Evolutionary conservation across 23 red algal species (phyloP), one percentile per base, ranked within the genome.

Genomic region (Cyanidium caldarium): DNA sequence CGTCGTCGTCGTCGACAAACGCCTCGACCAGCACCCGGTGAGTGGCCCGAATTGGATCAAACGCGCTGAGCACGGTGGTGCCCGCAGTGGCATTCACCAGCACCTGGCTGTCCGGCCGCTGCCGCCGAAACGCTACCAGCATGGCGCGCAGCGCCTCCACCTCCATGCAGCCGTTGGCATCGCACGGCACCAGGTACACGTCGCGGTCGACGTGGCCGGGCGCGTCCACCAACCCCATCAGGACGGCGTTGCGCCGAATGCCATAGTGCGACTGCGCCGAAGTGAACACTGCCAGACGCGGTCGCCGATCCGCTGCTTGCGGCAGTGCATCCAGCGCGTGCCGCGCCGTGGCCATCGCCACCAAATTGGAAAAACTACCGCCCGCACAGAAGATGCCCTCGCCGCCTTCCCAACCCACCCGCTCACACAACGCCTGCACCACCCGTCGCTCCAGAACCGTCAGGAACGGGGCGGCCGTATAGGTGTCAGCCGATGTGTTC

Each of bases 331-430:
- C n/a, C 19, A 61, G 31, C 51, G 21, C 51, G 51, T 61, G 51
- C 7, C 51, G 51, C 23, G 51, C 51, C 7, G 13, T 61, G 7
- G 51, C 31, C 51, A 61, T 7, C 5, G 51, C 51, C 7, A 61
- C 7, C 7, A 61, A 28, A 25, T 61, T 61, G n/a, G 51, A 16
- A 61, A 28, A 61, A 25, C 51, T 61, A 28, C 51, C 51, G 23
- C 51, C 51, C 19, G 51, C n/a, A 61, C 51, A 61, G 23, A 61
- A 61, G 51, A 61, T 12, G 21, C 51, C 51, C 19, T 61, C 51
- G 31, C 51, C 51, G 7, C 31, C n/a, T 28, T 61, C 21, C 51
- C 51, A 61, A 25, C 51, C 51, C 7, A 61, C 31, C n/a, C 51
- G 21, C 23, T 7, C 7, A 28, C 51, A 14, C 51, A 61, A 28